Evolutionary conservation across 2,329 filamentous ascomycete species (phyloP).

Genomic region (Aspergillus japonicus): DNA sequence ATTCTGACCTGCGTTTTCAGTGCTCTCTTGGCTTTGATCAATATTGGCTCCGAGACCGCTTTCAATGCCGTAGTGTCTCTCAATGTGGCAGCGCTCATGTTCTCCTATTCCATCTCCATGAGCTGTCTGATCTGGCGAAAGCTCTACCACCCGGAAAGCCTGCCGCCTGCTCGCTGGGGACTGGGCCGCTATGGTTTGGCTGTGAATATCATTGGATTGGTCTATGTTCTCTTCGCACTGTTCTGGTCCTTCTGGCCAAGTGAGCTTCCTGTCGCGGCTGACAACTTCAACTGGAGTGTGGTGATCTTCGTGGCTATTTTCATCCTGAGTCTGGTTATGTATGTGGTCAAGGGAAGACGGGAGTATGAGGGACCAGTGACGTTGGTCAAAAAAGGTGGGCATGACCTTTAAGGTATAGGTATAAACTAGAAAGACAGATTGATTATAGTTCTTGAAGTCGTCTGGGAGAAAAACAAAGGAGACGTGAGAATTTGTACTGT

Average conservation of each 20-base stretch:
- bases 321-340: conserved; percentile 41
- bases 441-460: neutral
- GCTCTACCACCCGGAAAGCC: conserved; percentile 33
- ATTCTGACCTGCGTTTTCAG: conserved; percentile 31
- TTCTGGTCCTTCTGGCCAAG: conserved; percentile 52
- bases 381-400: conserved; percentile 3
- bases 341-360: conserved; percentile 33
- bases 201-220: conserved; percentile 47
- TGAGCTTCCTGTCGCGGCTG: conserved; percentile 35
- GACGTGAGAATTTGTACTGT: neutral
- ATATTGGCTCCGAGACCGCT: conserved; percentile 51
- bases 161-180: conserved; percentile 43
- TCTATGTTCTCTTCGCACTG: conserved; percentile 46
- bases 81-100: conserved; percentile 47
- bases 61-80: conserved; percentile 55
- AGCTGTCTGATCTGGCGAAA: conserved; percentile 46
- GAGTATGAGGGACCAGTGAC: conserved; percentile 32
- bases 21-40: conserved; percentile 48
- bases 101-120: conserved; percentile 52
- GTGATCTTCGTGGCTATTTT: conserved; percentile 46
- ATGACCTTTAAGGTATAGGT: neutral
- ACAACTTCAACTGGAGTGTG: conserved; percentile 52
- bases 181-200: conserved; percentile 46
- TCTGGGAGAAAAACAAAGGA: neutral
- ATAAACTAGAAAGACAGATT: neutral